Base-by-base conservation (phyloP, 2,329 filamentous ascomycete genomes). In the Metarhizium guizhouense region DNA sequence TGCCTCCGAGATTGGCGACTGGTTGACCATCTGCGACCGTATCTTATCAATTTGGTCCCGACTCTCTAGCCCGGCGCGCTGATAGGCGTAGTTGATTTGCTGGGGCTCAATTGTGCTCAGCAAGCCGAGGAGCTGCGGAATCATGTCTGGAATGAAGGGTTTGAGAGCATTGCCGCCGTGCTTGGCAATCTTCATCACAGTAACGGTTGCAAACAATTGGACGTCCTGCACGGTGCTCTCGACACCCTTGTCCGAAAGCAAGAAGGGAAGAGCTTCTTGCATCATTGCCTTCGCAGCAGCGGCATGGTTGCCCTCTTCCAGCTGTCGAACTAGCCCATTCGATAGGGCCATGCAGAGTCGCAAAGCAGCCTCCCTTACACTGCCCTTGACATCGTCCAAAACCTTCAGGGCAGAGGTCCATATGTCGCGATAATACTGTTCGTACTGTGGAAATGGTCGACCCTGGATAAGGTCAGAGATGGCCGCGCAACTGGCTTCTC, bases 341-440 rank as follows among this genome's bases (percentile, higher is more conserved):
- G 91, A 95, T 40, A 99, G 77, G 0, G 85, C 84, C 68, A 92
- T 86, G 64, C 92, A 95, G 4, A 99, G 79, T 57, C 85, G 85
- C 49, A 91, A 79, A 1, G 94, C 94, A 1, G 91, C 88, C 40
- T 81, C 78, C 53, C 94, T 82, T 4, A 99, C 94, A 1, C 87
- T 91, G 7, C 87, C 87, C 68, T 99, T 99, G 69, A 97, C 95
- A 68, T 99, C 94, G 68, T 99, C 94, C 6, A 97, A 77, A 0
- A 99, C 91, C 65, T 90, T 95, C 70, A 97, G 87, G 0, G 90
- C 87, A 32, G 87, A 83, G 11, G 81, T 82, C 87, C 94, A 96
- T 51, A 97, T 90, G 20, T 90, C 82, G 54, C 86, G 81, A 52
- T 97, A 87, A 65, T 94, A 92, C 56, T 84, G 83, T 62, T 93